Conservation (phyloP, 768 basidiomycete genomes). For the Thelephora ganbajun region DNA sequence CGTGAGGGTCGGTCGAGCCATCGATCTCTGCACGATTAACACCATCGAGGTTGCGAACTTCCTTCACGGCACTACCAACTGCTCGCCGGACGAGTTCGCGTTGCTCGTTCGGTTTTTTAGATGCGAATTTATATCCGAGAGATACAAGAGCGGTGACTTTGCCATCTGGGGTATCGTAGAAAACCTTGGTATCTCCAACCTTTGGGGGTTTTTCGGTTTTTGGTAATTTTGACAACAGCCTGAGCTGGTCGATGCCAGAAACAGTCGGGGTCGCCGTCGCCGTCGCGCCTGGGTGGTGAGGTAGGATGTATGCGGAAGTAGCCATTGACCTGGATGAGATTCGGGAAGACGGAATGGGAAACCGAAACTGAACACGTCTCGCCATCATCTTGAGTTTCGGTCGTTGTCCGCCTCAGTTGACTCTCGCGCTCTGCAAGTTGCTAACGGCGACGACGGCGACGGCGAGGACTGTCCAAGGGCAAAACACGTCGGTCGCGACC, state of each 20-base stretch:
- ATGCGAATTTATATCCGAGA: constrained; percentile 38
- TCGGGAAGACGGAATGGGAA: too few species aligned
- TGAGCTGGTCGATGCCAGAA: background rate
- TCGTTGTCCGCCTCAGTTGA: too few species aligned
- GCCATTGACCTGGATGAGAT: too few species aligned
- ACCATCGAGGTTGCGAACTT: constrained; percentile 46
- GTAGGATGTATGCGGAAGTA: background rate
- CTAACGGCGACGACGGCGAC: too few species aligned
- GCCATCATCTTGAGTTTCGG: too few species aligned
- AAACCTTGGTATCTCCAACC: constrained; percentile 16
- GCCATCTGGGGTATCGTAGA: constrained; percentile 36
- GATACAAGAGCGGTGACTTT: constrained; percentile 43
- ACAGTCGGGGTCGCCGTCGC: background rate
- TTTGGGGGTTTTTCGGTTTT: background rate
- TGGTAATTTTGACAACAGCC: background rate
- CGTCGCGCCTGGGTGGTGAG: background rate
- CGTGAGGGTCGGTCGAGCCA: constrained; percentile 55
- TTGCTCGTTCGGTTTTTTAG: constrained; percentile 28
- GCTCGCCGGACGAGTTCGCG: constrained; percentile 61
- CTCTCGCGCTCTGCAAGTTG: too few species aligned
- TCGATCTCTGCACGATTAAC: constrained; percentile 45
- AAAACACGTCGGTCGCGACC: background rate
- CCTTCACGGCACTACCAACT: constrained; percentile 61
- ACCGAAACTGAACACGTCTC: too few species aligned
- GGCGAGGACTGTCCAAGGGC: too few species aligned